Evolutionary conservation across 495 filamentous ascomycete species (phyloP), one percentile per base, ranked within the genome.

Genomic region (Diplogelasinospora grovesii): DNA sequence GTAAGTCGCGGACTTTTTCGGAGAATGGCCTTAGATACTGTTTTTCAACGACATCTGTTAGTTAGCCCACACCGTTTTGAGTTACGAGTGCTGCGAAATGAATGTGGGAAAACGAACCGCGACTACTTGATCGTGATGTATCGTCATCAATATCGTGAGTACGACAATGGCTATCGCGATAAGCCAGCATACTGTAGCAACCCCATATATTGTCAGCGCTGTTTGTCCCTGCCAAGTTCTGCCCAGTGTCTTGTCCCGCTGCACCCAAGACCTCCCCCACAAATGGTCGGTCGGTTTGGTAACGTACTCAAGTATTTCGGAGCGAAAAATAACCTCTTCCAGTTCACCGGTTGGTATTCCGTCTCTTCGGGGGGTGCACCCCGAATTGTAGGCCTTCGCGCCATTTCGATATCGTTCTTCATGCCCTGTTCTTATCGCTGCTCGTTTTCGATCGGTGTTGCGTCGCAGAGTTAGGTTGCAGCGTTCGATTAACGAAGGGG

Each of bases 1-100:
- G 52, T 3, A 56, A 31, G 14, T 51, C 49, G 27, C 57, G 49
- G 0, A 61, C 49, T 28, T 61, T 46, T 22, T 56, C 31, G 21
- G 54, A 44, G 21, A 47, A 53, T 2, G 57, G 57, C 14, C 41
- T 39, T 3, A 61, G 46, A 26, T 38, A 27, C 56, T 56, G 40
- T 5, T n/a, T 3, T 13, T 3, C 9, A 33, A 24, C 23, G 36
- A 14, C 15, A 21, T 36, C 30, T 36, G 44, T 6, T 2, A 18
- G 15, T 11, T 16, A 14, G 10, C 9, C 11, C 11, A 3, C 28
- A 13, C 10, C 1, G 13, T 16, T 14, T 21, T n/a, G 22, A 22
- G 9, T 14, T 13, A 6, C 7, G 0, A 1, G 35, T n/a, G 8
- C 16, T n/a, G 15, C 21, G 5, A 36, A 34, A 5, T 1, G 2